phyloP scores from a whole-genome alignment of 1,139 yeast genomes.

The Meyerozyma guilliermondii region DNA sequence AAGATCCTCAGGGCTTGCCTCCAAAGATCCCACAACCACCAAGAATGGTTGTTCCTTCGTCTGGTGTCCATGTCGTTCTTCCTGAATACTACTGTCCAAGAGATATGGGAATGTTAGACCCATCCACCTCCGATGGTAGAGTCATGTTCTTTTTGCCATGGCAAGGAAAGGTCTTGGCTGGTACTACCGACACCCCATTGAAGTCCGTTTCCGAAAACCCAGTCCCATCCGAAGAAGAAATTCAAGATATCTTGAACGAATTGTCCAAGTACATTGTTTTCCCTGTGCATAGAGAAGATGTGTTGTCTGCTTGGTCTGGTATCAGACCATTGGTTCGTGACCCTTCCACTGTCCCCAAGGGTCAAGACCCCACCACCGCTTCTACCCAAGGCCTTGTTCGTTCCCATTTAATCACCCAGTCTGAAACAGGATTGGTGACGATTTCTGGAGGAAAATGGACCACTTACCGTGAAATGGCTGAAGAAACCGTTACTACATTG shows the following conservation, averaged over 20 bases:
- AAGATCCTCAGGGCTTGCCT: slow-evolving; percentile 60
- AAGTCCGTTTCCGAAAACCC: slow-evolving; percentile 78
- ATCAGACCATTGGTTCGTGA: slow-evolving; percentile 92
- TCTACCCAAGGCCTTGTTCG: slow-evolving; percentile 83
- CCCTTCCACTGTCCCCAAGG: slow-evolving; percentile 57
- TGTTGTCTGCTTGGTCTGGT: slow-evolving; percentile 95
- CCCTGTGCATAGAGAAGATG: slow-evolving; percentile 87
- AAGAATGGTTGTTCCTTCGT: slow-evolving; percentile 88
- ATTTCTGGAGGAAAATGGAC: slow-evolving; percentile 99
- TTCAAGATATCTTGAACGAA: slow-evolving; percentile 81
- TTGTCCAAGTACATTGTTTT: slow-evolving; percentile 85
- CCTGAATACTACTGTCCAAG: slow-evolving; percentile 92
- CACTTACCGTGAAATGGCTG: slow-evolving; percentile 96
- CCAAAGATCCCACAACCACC: slow-evolving; percentile 46
- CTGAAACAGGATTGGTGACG: slow-evolving; percentile 74
- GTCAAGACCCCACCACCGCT: slow-evolving; percentile 36
- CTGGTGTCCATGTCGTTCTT: slow-evolving; percentile 88
- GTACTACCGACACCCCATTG: slow-evolving; percentile 87
- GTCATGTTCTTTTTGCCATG: slow-evolving; percentile 97
- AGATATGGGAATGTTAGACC: slow-evolving; percentile 85
- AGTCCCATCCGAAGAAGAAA: slow-evolving; percentile 82
- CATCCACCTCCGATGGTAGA: slow-evolving; percentile 91
- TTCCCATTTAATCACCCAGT: slow-evolving; percentile 74
- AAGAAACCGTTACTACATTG: slow-evolving; percentile 82
- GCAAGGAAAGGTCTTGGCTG: slow-evolving; percentile 96